Evolutionary conservation across 176 grass and related monocot species (phyloP).

Genomic region (Miscanthus lutarioriparius): DNA sequence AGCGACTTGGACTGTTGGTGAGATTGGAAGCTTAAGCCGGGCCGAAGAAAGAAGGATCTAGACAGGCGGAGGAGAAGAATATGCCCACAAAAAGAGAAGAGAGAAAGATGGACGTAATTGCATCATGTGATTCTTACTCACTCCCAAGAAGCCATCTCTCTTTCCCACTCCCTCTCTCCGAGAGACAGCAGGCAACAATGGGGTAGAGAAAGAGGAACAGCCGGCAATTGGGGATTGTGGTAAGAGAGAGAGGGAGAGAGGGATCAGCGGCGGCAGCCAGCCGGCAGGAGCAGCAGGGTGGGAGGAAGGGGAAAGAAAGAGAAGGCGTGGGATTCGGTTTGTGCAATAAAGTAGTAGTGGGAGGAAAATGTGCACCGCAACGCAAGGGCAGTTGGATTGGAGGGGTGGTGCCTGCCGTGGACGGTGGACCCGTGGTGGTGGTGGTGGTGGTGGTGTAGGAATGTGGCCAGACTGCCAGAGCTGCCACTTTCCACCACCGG

Average conservation of each 20-base stretch:
- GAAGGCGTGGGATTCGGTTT: constrained; percentile 27
- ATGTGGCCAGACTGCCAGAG: constrained; percentile 29
- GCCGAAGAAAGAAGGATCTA: constrained; percentile 46
- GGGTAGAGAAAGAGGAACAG: constrained; percentile 8
- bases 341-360: constrained; percentile 8
- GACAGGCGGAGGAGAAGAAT: constrained; percentile 31
- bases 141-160: constrained; percentile 31
- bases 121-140: constrained; percentile 39
- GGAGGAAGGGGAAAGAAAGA: constrained; percentile 31
- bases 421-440: neutral
- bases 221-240: constrained; percentile 29
- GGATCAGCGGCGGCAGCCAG: neutral
- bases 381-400: neutral
- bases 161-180: neutral
- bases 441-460: constrained; percentile 2
- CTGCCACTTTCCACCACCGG: constrained; percentile 34
- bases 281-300: neutral
- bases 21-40: constrained; percentile 38
- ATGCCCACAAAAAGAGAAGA: neutral
- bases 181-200: neutral
- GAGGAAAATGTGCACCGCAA: neutral
- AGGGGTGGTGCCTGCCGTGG: neutral
- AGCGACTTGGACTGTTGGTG: neutral
- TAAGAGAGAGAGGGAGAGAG: neutral
- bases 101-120: neutral